Evolutionary conservation across 768 basidiomycete species (phyloP).

Genomic region (Rhodocollybia butyracea): DNA sequence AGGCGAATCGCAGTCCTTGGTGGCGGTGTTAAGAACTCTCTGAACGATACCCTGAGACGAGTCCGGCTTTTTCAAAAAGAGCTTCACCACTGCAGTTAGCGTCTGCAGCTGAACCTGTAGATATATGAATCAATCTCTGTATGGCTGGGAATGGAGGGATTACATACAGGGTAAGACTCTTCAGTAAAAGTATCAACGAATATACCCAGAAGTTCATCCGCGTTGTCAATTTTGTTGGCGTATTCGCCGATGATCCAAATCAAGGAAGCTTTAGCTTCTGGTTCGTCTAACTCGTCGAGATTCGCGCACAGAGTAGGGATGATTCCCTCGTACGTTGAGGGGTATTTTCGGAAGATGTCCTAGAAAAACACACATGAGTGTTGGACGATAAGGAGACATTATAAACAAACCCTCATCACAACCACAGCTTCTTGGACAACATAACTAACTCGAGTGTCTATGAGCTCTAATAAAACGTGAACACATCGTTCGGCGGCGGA

Average conservation of each 20-base stretch:
- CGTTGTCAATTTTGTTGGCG: slow-evolving; percentile 95
- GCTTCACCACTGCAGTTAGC: slow-evolving; percentile 93
- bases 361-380: slow-evolving; percentile 25
- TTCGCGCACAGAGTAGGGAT: slow-evolving; percentile 94
- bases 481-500: slow-evolving; percentile 91
- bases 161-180: slow-evolving; percentile 82
- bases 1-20: slow-evolving; percentile 95
- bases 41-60: slow-evolving; percentile 91
- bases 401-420: slow-evolving; percentile 84
- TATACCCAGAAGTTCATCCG: slow-evolving; percentile 84
- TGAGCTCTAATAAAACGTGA: slow-evolving; percentile 89
- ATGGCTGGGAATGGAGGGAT: slow-evolving; percentile 5
- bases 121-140: neutral
- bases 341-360: slow-evolving; percentile 99
- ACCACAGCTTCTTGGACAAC: slow-evolving; percentile 98
- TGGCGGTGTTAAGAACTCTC: slow-evolving; percentile 87
- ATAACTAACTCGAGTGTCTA: slow-evolving; percentile 90
- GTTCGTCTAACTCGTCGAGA: slow-evolving; percentile 95
- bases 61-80: slow-evolving; percentile 94
- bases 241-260: slow-evolving; percentile 99
- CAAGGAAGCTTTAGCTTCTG: slow-evolving; percentile 94
- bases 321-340: slow-evolving; percentile 92
- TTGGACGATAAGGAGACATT: neutral
- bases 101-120: slow-evolving; percentile 71
- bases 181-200: slow-evolving; percentile 94